Conservation (phyloP, 176 grass and related monocot genomes). For the Oryza brachyantha region DNA sequence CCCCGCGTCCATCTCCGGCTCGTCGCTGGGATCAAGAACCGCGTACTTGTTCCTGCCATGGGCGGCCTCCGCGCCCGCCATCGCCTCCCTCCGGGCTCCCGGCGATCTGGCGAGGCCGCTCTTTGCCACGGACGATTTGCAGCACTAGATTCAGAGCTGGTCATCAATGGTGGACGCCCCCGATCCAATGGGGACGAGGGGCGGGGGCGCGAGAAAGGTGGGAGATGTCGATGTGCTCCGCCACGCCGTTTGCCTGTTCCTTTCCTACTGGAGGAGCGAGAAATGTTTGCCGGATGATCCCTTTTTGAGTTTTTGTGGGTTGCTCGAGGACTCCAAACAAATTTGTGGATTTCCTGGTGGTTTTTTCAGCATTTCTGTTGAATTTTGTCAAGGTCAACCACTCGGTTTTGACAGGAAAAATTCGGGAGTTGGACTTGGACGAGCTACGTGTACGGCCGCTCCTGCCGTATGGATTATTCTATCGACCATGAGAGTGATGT, state of each 20-base stretch:
- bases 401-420: slow-evolving; percentile 21
- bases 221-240: slow-evolving; percentile 31
- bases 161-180: slow-evolving; percentile 20
- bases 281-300: neutral
- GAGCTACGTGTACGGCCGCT: neutral
- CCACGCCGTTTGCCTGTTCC: slow-evolving; percentile 12
- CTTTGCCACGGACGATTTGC: neutral
- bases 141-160: slow-evolving; percentile 6
- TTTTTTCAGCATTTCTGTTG: neutral
- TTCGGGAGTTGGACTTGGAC: neutral
- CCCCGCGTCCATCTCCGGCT: slow-evolving; percentile 8
- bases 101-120: neutral
- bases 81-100: slow-evolving; percentile 10
- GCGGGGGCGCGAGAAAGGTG: slow-evolving; percentile 32
- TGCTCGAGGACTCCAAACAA: neutral
- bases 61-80: slow-evolving; percentile 14
- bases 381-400: slow-evolving; percentile 1
- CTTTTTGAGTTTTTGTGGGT: neutral
- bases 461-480: neutral
- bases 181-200: slow-evolving; percentile 11
- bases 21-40: slow-evolving; percentile 35
- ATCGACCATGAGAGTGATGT: neutral
- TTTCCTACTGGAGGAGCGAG: slow-evolving; percentile 4
- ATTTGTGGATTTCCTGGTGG: neutral
- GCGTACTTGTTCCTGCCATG: slow-evolving; percentile 42